phyloP scores from a whole-genome alignment of 108 stramenopile species.

The Schizochytrium sp. region DNA sequence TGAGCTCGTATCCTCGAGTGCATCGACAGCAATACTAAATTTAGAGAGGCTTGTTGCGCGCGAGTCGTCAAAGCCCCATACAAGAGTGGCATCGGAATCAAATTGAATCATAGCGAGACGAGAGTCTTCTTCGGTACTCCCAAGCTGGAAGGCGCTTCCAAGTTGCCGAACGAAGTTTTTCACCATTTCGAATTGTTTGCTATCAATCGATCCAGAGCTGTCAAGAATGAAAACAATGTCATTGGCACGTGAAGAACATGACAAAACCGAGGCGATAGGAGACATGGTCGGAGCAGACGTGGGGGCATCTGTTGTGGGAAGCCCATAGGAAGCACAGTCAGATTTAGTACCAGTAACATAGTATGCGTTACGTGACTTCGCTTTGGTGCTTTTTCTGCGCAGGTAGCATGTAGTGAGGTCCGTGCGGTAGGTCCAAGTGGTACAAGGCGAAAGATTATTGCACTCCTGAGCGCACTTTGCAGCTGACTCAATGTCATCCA shows the following conservation, averaged over 20 bases:
- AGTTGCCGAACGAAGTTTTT: constrained; percentile 7
- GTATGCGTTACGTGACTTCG: constrained; percentile 4
- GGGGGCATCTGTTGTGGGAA: neutral
- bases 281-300: neutral
- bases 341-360: neutral
- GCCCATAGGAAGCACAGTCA: neutral
- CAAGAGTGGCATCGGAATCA: neutral
- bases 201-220: neutral
- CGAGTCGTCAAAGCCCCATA: neutral
- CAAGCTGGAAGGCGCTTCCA: neutral
- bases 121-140: neutral
- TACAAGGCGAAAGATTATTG: neutral
- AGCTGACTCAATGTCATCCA: neutral
- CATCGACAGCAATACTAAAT: neutral
- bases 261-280: neutral
- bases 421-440: neutral
- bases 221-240: neutral
- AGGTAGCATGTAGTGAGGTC: neutral
- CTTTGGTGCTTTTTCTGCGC: neutral
- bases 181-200: neutral
- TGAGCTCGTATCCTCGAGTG: neutral
- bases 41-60: neutral
- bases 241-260: neutral
- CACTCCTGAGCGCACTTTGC: neutral
- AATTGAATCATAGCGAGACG: neutral